Base-by-base conservation (phyloP, 2,329 filamentous ascomycete species). In the Colletotrichum noveboracense region DNA sequence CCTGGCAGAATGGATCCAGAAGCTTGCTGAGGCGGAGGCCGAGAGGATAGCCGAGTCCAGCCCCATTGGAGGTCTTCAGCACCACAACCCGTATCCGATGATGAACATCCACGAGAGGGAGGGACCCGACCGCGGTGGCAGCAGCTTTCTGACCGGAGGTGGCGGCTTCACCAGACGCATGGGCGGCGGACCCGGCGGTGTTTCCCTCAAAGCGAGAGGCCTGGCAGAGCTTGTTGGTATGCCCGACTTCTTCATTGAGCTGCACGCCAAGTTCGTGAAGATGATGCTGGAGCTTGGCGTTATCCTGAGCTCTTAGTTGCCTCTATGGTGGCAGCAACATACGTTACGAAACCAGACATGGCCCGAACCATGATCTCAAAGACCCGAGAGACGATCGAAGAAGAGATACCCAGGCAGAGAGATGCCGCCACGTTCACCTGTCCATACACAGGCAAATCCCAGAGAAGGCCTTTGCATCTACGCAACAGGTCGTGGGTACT, bases 161-260 rank as follows among this genome's bases (percentile, higher is more conserved):
- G 87, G 89, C 77, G 90, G 89, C 52, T 88, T 92, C 79, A 87
- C 90, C 66, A 87, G 91, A 75, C 87, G 91, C 34, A 91, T 91
- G 87, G 90, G 89, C 32, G 88, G 87, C 65, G 89, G 88, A 0
- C 90, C 89, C 21, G 88, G 89, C 60, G 89, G 89, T 36, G 88
- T 91, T 34, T 87, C 89, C 26, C 86, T 90, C 56, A 91, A 90
- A 78, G 88, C 91, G 52, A 88, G 91, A 55, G 92, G 92, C 4
- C 84, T 94, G 65, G 91, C 92, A 1, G 92, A 94, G 83, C 86
- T 94, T 55, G 91, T 93, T 32, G 92, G 92, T 24, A 85, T 91
- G 78, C 91, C 92, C 6, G 92, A 94, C 80, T 92, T 94, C 79
- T 94, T 94, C 78, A 90, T 94, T 71, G 90, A 93, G 84, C 84